Evolutionary conservation across 129 eudicot genomes (phyloP), one percentile per base, ranked within the genome.

Genomic region (Chrysanthemum seticuspe): DNA sequence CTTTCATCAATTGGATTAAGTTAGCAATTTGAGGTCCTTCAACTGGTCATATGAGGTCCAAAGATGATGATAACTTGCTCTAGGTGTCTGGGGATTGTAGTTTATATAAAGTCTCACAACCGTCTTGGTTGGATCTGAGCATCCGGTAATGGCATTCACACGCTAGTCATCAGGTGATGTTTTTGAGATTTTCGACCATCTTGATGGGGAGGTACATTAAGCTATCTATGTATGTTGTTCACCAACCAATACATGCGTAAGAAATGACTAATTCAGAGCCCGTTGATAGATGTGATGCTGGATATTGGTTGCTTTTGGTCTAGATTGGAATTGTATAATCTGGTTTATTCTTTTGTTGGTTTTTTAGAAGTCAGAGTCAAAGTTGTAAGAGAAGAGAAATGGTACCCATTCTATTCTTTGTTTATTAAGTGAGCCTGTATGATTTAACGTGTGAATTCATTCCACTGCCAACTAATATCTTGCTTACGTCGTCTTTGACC

Each of bases 61-160:
- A 45, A 68, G 74, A 69, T 14, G 62, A 70, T 31, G 50, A 54
- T 11, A 70, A 4, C 44, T 10, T 44, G 11, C 10, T 10, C 14
- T 12, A 10, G 48, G 18, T 31, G 40, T 58, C 31, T 55, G 16
- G 13, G 8, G 62, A 23, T 57, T 57, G 29, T 60, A 60, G 65
- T 21, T 60, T 23, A 40, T 40, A 40, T 40, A 40, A 60, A 60
- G 44, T 19, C 65, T 60, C 65, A 56, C 72, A 75, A 66, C 72
- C 65, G 50, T 75, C 73, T 75, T 45, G 73, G 67, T 65, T 75
- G 67, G 67, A 66, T 65, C 59, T 66, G 79, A 29, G 70, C 61
- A 4, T 23, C 53, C 4, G 71, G n/a, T 53, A n/a, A 56, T 25
- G 56, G 47, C 57, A 45, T 54, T 34, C 65, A 14, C 15, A 15